phyloP scores from a whole-genome alignment of 1,284 basidiomycete species.

The Mycena sp. region DNA sequence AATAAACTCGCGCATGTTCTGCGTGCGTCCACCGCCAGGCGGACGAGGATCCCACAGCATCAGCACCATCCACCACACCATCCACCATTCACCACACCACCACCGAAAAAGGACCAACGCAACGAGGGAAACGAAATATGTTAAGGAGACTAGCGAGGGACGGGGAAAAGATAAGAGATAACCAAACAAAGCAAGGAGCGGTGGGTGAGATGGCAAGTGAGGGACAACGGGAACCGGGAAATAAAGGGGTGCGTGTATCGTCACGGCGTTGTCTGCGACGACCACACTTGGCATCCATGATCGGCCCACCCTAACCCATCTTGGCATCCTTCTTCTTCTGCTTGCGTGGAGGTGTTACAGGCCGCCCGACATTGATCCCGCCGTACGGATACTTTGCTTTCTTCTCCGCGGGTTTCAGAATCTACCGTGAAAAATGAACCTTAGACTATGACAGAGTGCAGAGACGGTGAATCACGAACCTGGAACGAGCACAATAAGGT shows the following conservation, averaged over 20 bases:
- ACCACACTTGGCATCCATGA: slow-evolving; percentile 4
- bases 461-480: too few species aligned
- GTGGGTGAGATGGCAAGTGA: slow-evolving; percentile 8
- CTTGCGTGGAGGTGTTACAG: slow-evolving; percentile 85
- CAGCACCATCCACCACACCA: background rate
- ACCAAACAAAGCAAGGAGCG: slow-evolving; percentile 11
- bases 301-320: slow-evolving; percentile 57
- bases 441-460: too few species aligned
- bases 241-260: slow-evolving; percentile 7
- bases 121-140: slow-evolving; percentile 14
- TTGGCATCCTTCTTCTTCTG: slow-evolving; percentile 86
- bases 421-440: too few species aligned
- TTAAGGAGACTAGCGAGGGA: slow-evolving; percentile 10
- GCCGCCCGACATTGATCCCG: slow-evolving; percentile 81
- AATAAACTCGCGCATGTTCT: background rate
- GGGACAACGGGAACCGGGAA: slow-evolving; percentile 3
- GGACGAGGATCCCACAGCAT: background rate
- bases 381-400: slow-evolving; percentile 93
- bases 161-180: slow-evolving; percentile 4
- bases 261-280: slow-evolving; percentile 8
- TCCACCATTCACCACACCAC: too few species aligned
- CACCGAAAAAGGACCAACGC: slow-evolving; percentile 20
- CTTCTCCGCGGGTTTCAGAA: slow-evolving; percentile 99
- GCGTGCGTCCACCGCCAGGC: background rate
- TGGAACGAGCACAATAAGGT: slow-evolving; percentile 98